Base-by-base conservation (phyloP, 129 eudicot genomes). In the Flaveria sonorensis region DNA sequence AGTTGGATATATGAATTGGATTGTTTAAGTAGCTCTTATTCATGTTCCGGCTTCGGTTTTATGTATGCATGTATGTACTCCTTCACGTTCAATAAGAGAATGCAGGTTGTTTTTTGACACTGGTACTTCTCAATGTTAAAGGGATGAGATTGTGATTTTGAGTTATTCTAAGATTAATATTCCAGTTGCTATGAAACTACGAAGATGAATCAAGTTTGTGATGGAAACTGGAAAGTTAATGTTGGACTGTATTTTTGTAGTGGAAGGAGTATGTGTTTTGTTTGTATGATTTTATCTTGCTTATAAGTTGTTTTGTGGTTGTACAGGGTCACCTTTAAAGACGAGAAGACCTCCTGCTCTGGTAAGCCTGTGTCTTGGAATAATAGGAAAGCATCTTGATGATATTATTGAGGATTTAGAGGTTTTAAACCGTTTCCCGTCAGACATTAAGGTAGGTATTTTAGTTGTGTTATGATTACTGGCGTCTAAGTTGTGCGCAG, bases 381-480 rank as follows among this genome's bases (percentile, higher is more conserved):
- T 89, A 10, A 77, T 89, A 21, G 97, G 96, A 70, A 84, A 78
- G 80, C 92, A 94, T 87, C 87, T 94, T 21, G 98, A 94, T 75
- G 97, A 94, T 76, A 79, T 94, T 68, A 78, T 87, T 18, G 85
- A 83, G 55, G 97, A 91, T 68, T 85, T 91, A 83, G 90, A 86
- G 63, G 83, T 87, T 63, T 68, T 87, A 43, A 19, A 78, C 62
- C 72, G 63, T 30, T 91, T 94, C 59, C 97, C 98, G 0, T 61
- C 97, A 0, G 86, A 91, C 65, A 81, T 94, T 69, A 94, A 91
- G 92, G 97, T 90, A 28, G 26, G 43, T 26, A 28, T 76, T 47
- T 39, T 70, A 20, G 16, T 66, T 15, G 52, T 70, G 6, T 45
- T 45, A 10, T 61, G 46, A 68, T 32, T 24, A 42, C 36, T 47